Conservation (phyloP, 371 early-diverging fungal genomes). For the Rhizopus stolonifer region DNA sequence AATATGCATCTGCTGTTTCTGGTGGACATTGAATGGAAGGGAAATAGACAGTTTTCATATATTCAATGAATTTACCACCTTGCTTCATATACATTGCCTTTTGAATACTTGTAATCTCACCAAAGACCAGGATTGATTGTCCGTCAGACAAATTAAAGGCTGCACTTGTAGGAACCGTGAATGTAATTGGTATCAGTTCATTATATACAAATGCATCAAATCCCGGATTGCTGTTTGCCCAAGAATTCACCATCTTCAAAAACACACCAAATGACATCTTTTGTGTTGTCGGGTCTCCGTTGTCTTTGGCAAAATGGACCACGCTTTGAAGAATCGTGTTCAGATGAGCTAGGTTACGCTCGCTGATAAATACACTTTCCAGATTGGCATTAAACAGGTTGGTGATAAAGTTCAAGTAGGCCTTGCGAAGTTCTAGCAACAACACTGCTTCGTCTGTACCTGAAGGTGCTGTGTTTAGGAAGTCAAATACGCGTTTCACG, state of each 20-base stretch:
- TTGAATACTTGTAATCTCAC: conserved; percentile 80
- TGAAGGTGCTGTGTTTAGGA: conserved; percentile 76
- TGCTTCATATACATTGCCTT: conserved; percentile 66
- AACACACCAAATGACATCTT: conserved; percentile 84
- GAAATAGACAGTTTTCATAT: conserved; percentile 61
- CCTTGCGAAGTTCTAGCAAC: conserved; percentile 73
- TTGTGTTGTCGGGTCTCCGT: conserved; percentile 70
- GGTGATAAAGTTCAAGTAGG: conserved; percentile 80
- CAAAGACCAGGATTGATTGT: conserved; percentile 76
- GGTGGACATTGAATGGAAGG: conserved; percentile 72
- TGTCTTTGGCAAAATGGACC: conserved; percentile 75
- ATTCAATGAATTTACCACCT: conserved; percentile 66
- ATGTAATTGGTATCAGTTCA: conserved; percentile 73
- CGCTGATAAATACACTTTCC: conserved; percentile 74
- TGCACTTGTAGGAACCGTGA: conserved; percentile 79
- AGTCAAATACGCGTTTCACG: conserved; percentile 79
- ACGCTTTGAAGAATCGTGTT: conserved; percentile 76
- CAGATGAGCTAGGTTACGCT: conserved; percentile 74
- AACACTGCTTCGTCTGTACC: conserved; percentile 90
- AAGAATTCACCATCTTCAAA: conserved; percentile 74
- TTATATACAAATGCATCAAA: conserved; percentile 83
- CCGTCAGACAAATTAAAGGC: conserved; percentile 81
- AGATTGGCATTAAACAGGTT: conserved; percentile 82
- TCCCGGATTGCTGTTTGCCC: conserved; percentile 61
- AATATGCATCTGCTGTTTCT: conserved; percentile 61